A percentile compares a stretch with the other conserved stretches of the same genome.
phyloP scores from a whole-genome alignment of 2,329 filamentous ascomycete genomes.

The Aspergillus quadrilineatus region DNA sequence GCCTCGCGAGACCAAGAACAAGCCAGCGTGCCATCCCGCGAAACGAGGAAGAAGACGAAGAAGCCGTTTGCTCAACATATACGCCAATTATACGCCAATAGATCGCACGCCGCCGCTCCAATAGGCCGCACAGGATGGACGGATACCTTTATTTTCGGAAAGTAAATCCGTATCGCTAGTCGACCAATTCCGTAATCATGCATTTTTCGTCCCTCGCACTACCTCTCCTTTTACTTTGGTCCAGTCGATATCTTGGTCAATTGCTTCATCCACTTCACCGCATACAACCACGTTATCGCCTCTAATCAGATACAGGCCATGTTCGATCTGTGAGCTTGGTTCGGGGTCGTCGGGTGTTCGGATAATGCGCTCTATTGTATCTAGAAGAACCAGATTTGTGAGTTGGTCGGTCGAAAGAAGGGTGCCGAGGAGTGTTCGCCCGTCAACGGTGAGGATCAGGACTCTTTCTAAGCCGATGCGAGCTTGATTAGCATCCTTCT shows the following conservation, averaged over 20 bases:
- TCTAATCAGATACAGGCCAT: slow-evolving; percentile 87
- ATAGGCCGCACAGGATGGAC: background rate
- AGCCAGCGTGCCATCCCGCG: slow-evolving; percentile 7
- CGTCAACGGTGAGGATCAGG: slow-evolving; percentile 86
- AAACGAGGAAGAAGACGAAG: background rate
- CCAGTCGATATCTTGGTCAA: slow-evolving; percentile 93
- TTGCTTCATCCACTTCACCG: slow-evolving; percentile 82
- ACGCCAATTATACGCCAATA: background rate
- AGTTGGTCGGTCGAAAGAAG: slow-evolving; percentile 84
- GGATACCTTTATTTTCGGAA: background rate
- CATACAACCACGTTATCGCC: slow-evolving; percentile 93
- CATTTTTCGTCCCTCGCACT: slow-evolving; percentile 82
- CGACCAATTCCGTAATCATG: slow-evolving; percentile 35
- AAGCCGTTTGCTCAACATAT: background rate
- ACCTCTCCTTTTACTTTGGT: slow-evolving; percentile 79
- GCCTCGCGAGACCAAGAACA: slow-evolving; percentile 4
- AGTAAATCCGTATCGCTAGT: slow-evolving; percentile 4
- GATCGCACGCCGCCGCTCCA: background rate
- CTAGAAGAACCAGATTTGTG: slow-evolving; percentile 85
- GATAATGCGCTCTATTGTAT: slow-evolving; percentile 87
- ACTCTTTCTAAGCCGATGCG: slow-evolving; percentile 69
- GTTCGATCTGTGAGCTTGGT: slow-evolving; percentile 72
- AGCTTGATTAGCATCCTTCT: slow-evolving; percentile 13
- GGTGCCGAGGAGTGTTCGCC: slow-evolving; percentile 78
- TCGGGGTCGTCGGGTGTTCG: slow-evolving; percentile 80